These are phyloP conservation scores for Mycena belliarum DNA, from an alignment of 768 basidiomycete genomes.

Conservation along the genomic window DNA sequence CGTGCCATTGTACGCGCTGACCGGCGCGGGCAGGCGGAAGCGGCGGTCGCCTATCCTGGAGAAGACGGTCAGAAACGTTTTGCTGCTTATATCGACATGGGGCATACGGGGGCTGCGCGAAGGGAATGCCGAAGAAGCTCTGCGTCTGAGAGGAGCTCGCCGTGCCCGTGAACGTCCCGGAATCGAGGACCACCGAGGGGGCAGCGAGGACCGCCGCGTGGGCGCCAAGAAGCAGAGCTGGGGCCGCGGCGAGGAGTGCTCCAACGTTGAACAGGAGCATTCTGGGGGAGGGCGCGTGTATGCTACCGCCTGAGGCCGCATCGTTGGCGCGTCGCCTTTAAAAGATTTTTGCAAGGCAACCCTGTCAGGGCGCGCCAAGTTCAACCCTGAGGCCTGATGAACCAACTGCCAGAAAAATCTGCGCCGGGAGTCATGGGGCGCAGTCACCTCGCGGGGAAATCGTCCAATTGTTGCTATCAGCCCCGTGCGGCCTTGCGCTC, in stretches of 20 bases:
- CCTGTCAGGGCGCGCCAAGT: neutral
- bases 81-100: too few relatives aligned
- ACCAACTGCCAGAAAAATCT: too few relatives aligned
- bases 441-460: neutral
- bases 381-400: too few relatives aligned
- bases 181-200: conserved; percentile 31
- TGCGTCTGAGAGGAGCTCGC: conserved; percentile 21
- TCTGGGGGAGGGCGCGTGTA: conserved; percentile 2
- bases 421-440: conserved; percentile 2
- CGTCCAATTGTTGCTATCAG: too few relatives aligned
- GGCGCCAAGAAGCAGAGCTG: conserved; percentile 7
- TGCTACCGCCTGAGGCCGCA: neutral
- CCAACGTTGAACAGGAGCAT: conserved; percentile 10
- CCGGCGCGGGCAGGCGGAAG: conserved; percentile 42
- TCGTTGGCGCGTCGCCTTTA: neutral
- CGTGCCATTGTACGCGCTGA: conserved; percentile 37
- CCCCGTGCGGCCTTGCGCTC: too few relatives aligned
- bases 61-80: too few relatives aligned
- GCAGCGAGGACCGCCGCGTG: conserved; percentile 8
- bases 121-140: conserved; percentile 41
- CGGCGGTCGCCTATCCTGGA: conserved; percentile 24
- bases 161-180: conserved; percentile 33
- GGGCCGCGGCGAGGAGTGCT: neutral
- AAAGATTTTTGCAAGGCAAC: neutral
- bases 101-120: conserved; percentile 39